These are phyloP conservation scores for Rhododendron molle DNA, from an alignment of 148 eudicot species.

Conservation along the genomic window DNA sequence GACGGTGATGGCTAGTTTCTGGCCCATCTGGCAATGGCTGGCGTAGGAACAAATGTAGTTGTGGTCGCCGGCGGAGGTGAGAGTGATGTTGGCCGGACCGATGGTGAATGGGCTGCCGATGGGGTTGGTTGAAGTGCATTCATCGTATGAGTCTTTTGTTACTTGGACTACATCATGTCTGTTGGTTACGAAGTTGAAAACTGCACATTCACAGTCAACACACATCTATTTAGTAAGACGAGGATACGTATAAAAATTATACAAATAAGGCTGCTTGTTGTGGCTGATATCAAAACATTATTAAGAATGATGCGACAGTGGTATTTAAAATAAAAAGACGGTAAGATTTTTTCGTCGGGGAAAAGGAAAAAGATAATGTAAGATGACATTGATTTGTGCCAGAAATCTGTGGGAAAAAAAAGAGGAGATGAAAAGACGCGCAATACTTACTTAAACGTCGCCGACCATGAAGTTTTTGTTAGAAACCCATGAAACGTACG, in stretches of 20 bases:
- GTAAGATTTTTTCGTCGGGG: no score
- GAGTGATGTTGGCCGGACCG: constrained; percentile 22
- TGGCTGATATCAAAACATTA: no score
- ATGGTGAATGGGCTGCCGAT: constrained; percentile 9
- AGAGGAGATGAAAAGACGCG: no score
- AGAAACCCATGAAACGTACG: neutral
- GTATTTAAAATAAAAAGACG: no score
- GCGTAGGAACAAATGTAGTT: constrained; percentile 19
- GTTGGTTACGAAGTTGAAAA: constrained; percentile 18
- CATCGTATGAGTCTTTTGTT: constrained; percentile 13
- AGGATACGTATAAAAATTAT: neutral
- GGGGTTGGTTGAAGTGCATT: constrained; percentile 5
- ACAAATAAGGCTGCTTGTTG: no score
- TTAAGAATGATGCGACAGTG: no score
- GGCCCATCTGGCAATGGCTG: constrained; percentile 13
- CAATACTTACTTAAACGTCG: neutral
- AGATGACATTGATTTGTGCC: no score
- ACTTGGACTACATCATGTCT: constrained; percentile 4
- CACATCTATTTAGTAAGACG: neutral
- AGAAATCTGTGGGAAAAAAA: neutral
- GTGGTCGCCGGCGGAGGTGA: constrained; percentile 13
- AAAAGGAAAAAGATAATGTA: no score
- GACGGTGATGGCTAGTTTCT: constrained; percentile 19
- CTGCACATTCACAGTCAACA: neutral
- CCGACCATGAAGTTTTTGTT: neutral